phyloP scores from a whole-genome alignment of 352 stramenopile species.

The Globisporangium uncinulatum region DNA sequence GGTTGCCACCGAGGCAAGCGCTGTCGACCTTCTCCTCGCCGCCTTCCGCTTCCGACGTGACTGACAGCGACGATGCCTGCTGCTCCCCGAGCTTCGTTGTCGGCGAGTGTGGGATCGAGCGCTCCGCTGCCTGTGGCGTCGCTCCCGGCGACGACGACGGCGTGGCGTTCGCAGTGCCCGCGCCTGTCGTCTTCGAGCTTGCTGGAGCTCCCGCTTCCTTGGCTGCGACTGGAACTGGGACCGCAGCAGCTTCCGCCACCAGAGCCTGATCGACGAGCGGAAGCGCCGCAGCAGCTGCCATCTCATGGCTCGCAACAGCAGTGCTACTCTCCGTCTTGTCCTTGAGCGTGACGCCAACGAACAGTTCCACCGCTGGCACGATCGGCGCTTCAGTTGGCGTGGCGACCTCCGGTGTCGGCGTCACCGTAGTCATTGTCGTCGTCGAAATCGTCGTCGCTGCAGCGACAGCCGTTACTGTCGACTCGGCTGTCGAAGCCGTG shows the following conservation, averaged over 20 bases:
- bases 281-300: neutral
- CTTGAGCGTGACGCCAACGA: slow-evolving; percentile 6
- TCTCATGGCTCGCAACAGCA: neutral
- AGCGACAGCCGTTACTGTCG: neutral
- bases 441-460: too few relatives aligned
- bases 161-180: neutral
- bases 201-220: too few relatives aligned
- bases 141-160: neutral
- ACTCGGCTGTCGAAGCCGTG: neutral
- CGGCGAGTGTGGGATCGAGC: slow-evolving; percentile 1
- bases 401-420: neutral
- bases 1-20: slow-evolving; percentile 26
- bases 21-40: slow-evolving; percentile 30
- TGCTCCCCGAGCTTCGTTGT: slow-evolving; percentile 12
- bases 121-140: neutral
- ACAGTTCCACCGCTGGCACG: slow-evolving; percentile 1
- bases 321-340: slow-evolving; percentile 4
- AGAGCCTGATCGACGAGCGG: too few relatives aligned
- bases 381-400: neutral
- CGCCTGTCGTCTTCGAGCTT: too few relatives aligned
- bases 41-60: slow-evolving; percentile 11
- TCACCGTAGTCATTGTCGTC: neutral
- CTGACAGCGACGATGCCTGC: slow-evolving; percentile 5
- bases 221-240: too few relatives aligned
- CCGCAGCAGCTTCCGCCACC: too few relatives aligned